Evolutionary conservation across 1,139 yeast genomes (phyloP), one percentile per base, ranked within the genome.

Genomic region (Yamadazyma conglobata): DNA sequence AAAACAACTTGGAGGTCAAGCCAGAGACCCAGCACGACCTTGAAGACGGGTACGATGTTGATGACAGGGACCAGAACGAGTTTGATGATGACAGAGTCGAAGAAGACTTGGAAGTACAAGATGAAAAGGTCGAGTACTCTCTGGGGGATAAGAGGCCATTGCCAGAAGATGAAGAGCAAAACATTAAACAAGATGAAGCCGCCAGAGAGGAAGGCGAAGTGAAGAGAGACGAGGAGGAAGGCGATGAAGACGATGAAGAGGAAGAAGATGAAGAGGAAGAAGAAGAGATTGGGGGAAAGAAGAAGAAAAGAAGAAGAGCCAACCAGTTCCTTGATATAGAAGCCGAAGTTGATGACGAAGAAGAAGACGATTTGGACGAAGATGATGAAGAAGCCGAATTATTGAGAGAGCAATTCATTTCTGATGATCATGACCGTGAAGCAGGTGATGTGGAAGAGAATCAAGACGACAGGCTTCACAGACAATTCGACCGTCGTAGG

Each of bases 301-400:
- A 77, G 56, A 70, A 81, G 60, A 72, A 79, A 56, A 70, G 82
- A 49, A 77, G 81, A 56, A 75, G 79, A 30, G 79, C 88, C 48
- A 91, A 91, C 58, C 91, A 85, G 67, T 91, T 91, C 59, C 73
- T 91, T 60, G 99, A 91, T 83, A 94, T 91, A 34, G 98, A 91
- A 68, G 99, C 99, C 37, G 98, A 91, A 56, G 99, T 91, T 36
- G 96, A 93, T 56, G 97, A 91, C 39, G 98, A 91, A 46, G 98
- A 91, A 37, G 98, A 91, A 44, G 98, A 91, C 24, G 89, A 81
- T 23, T 82, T 87, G 29, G 74, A 68, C 32, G 97, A 89, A 45
- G 97, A 88, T 38, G 95, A 74, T 37, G 80, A 87, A 44, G 96
- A 87, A 47, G 95, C 91, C 8, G 96, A 84, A 42, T 63, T 86